phyloP scores from a whole-genome alignment of 75 land plant species.

The Larix kaempferi region DNA sequence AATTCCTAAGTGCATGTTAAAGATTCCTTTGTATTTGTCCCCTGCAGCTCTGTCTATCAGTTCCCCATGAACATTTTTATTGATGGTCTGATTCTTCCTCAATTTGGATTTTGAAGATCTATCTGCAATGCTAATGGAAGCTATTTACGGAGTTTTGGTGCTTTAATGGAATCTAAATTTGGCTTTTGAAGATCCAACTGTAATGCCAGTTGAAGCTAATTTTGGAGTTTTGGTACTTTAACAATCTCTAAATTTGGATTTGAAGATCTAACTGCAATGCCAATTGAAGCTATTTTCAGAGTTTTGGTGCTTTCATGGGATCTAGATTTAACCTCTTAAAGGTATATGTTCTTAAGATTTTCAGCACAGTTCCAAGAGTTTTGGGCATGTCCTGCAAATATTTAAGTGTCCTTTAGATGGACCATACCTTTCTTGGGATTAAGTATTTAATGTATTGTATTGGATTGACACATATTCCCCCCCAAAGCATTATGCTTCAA shows the following conservation, averaged over 20 bases:
- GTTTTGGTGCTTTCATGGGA: neutral
- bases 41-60: neutral
- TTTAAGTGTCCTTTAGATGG: too few relatives aligned
- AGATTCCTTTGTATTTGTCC: neutral
- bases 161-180: neutral
- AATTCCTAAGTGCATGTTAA: neutral
- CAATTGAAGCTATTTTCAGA: neutral
- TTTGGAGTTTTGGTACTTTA: neutral
- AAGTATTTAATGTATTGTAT: too few relatives aligned
- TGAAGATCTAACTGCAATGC: neutral
- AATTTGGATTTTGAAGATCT: neutral
- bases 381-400: too few relatives aligned
- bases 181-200: neutral
- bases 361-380: too few relatives aligned
- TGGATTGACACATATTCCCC: too few relatives aligned
- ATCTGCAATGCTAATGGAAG: neutral
- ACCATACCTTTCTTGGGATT: too few relatives aligned
- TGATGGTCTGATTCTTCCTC: neutral
- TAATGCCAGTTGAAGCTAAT: neutral
- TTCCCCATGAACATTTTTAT: neutral
- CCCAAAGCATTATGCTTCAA: too few relatives aligned
- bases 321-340: neutral
- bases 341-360: too few relatives aligned
- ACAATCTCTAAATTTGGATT: neutral
- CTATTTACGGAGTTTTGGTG: neutral